Evolutionary conservation across 1,284 basidiomycete genomes (phyloP), one percentile per base, ranked within the genome.

Genomic region (Mycena citricolor): DNA sequence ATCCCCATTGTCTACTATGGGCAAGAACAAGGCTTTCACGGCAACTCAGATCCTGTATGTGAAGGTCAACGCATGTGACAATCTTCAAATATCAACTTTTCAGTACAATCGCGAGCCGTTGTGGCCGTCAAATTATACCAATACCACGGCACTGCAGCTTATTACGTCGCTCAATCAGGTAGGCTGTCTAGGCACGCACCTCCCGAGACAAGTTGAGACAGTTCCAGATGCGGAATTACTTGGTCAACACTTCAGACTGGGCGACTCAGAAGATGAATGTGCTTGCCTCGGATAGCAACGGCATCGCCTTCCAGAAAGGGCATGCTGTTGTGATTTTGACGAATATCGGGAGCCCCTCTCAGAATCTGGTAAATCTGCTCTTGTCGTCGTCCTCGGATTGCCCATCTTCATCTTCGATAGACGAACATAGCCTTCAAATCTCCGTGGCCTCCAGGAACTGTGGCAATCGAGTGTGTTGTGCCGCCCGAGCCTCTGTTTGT

Each of bases 1-100:
- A 81, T 90, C 49, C 87, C 88, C 0, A 78, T 89, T 42, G 71
- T 88, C n/a, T 90, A 90, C 61, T 87, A 88, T 55, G 88, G 89
- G 14, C 83, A 86, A 62, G 86, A 89, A 55, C 86, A 87, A 57
- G 67, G 73, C 37, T 77, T 84, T 57, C 64, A 63, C 38, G 86
- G 85, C 30, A 62, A 59, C 52, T 62, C 55, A 5, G 85, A 88
- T 58, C 86, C 84, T 25, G 81, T 82, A 59, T 58, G 72, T 52
- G 26, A 81, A 20, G 65, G 71, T 7, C 62, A 66, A 47, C 89
- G 90, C 59, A 76, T 83, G 54, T 72, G 24, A n/a, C 22, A 7
- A 31, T 21, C 33, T 42, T 33, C 23, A 32, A 33, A 47, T 32
- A 43, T 31, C 77, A n/a, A n/a, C n/a, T 21, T 8, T 31, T 39